Evolutionary conservation across 2,329 filamentous ascomycete genomes (phyloP), one percentile per base, ranked within the genome.

Genomic region (Sphaerulina vaccinii): DNA sequence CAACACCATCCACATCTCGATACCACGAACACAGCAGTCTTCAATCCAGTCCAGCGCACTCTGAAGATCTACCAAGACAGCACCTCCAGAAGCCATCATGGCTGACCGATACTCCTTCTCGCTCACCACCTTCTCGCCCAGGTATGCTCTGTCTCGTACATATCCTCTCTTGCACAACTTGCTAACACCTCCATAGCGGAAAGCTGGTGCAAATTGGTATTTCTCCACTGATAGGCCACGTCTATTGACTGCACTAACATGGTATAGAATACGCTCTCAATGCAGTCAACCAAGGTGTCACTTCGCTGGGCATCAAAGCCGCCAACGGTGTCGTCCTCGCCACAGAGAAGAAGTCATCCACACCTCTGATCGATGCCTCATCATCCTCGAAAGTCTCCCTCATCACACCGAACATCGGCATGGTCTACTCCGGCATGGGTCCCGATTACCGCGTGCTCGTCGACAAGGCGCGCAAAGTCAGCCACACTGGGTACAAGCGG

Each of bases 51-150:
- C 32, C 5, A 6, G 16, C 32, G 13, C 32, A 5, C 5, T n/a
- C n/a, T n/a, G n/a, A n/a, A n/a, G n/a, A n/a, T n/a, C n/a, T n/a
- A n/a, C n/a, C n/a, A n/a, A n/a, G n/a, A n/a, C 43, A 24, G 32
- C 15, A 32, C 18, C 29, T 35, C n/a, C 49, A 16, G 21, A 58
- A 63, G 61, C 63, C 68, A 78, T 62, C 71, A 99, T 99, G 92
- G 92, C 93, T 70, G 93, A 99, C 76, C 83, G 93, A 79, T 99
- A 99, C 77, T 96, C 92, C 50, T 99, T 99, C 85, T 99, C 93
- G 55, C 83, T 99, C 72, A 99, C 93, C 60, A 99, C 93, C 61
- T 99, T 99, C 86, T 97, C 93, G 69, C 93, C 93, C 73, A 99
- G 92, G 93, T 95, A 85, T 75, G 84, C 69, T 60, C 56, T 19